Percentiles rank a stretch among this genome's conserved stretches.
phyloP scores from a whole-genome alignment of 1,284 basidiomycete species.

The Moesziomyces sp. region DNA sequence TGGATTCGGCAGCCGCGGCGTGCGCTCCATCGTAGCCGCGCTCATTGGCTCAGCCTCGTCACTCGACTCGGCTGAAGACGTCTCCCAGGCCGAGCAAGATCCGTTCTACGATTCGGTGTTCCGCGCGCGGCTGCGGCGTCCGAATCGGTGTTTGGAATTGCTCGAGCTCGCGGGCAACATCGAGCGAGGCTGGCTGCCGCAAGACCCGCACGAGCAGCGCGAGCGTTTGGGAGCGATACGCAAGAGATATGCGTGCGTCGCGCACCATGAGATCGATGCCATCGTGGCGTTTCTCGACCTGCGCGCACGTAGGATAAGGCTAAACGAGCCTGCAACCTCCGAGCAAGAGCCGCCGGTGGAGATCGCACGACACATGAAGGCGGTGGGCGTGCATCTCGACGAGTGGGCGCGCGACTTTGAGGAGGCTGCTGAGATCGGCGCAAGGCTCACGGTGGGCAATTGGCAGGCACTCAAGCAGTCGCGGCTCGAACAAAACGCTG shows the following conservation, averaged over 20 bases:
- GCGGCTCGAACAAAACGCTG: background rate
- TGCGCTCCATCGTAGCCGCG: slow-evolving; percentile 15
- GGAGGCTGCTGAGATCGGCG: slow-evolving; percentile 13
- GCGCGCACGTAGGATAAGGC: slow-evolving; percentile 1
- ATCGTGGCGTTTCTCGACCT: slow-evolving; percentile 16
- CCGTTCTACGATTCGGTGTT: slow-evolving; percentile 5
- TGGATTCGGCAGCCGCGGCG: slow-evolving; percentile 17
- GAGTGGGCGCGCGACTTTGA: slow-evolving; percentile 30
- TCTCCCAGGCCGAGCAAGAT: background rate
- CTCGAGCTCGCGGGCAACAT: slow-evolving; percentile 14
- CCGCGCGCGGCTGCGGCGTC: background rate
- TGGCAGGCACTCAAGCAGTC: background rate
- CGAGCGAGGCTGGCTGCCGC: slow-evolving; percentile 5
- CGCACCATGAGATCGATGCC: slow-evolving; percentile 8
- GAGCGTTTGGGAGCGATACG: slow-evolving; percentile 7
- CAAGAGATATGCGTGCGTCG: slow-evolving; percentile 13
- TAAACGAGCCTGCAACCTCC: background rate
- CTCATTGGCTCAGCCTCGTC: slow-evolving; percentile 1
- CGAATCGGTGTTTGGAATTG: slow-evolving; percentile 1
- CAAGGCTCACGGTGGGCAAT: slow-evolving; percentile 2
- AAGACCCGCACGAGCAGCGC: slow-evolving; percentile 3
- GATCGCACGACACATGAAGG: slow-evolving; percentile 9
- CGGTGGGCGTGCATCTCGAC: slow-evolving; percentile 13
- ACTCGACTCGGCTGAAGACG: too few species aligned
- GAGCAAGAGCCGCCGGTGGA: slow-evolving; percentile 12